Conservation (phyloP, 306 rosid species). For the Trichosanthes cucumerina region DNA sequence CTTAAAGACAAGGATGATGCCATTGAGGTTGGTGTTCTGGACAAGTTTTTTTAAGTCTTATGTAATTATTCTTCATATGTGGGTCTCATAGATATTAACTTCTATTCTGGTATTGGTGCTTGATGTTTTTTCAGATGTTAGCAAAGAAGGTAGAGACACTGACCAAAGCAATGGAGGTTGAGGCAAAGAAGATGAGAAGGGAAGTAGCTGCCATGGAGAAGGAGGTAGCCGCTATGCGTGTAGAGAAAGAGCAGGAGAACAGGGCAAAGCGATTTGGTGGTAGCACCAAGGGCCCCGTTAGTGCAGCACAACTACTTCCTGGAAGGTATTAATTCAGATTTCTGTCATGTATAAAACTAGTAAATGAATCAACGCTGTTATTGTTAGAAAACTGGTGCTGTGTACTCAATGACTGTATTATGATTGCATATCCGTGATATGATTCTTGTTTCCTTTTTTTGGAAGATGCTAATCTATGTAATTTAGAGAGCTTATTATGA, state of each 20-base stretch:
- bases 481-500: neutral
- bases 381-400: neutral
- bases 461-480: neutral
- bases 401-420: neutral
- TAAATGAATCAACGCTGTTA: neutral
- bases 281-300: constrained; percentile 52
- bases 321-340: constrained; percentile 53
- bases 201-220: constrained; percentile 98
- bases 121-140: constrained; percentile 48
- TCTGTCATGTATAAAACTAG: neutral
- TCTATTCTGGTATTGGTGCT: constrained; percentile 8
- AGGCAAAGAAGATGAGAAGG: constrained; percentile 99
- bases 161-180: constrained; percentile 99
- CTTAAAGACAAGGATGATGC: constrained; percentile 96
- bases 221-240: constrained; percentile 99
- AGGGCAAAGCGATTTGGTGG: constrained; percentile 79
- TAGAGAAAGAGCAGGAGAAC: constrained; percentile 84
- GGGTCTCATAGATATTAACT: neutral
- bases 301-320: constrained; percentile 72
- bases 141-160: constrained; percentile 98
- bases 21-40: constrained; percentile 60
- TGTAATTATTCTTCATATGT: neutral
- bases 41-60: neutral
- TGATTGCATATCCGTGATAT: neutral
- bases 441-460: neutral